Evolutionary conservation across 768 basidiomycete genomes (phyloP).

Genomic region (Calocybe indica): DNA sequence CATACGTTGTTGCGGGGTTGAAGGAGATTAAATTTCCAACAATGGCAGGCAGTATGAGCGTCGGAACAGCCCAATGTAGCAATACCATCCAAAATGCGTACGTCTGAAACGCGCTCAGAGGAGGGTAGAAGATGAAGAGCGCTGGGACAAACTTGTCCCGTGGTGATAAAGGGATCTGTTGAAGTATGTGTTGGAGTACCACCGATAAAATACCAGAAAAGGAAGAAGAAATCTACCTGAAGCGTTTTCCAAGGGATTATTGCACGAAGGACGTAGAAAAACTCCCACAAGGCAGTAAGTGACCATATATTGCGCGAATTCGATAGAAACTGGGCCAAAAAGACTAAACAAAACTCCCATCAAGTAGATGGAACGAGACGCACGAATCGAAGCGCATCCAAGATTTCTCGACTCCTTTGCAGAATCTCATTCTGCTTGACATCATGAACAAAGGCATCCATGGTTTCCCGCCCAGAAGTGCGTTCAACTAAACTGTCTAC

Average conservation of each 20-base stretch:
- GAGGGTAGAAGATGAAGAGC: constrained; percentile 42
- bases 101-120: constrained; percentile 36
- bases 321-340: constrained; percentile 47
- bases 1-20: constrained; percentile 28
- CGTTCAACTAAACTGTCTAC: constrained; percentile 32
- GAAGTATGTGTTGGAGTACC: not conserved
- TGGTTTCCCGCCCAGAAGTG: constrained; percentile 22
- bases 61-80: constrained; percentile 58
- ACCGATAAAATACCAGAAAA: not conserved
- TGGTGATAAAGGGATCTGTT: constrained; percentile 22
- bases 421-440: constrained; percentile 29
- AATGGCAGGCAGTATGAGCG: constrained; percentile 51
- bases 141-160: constrained; percentile 10
- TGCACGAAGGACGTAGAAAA: constrained; percentile 43
- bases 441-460: constrained; percentile 23
- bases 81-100: constrained; percentile 47
- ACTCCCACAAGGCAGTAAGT: constrained; percentile 46
- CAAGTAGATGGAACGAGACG: constrained; percentile 9
- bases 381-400: constrained; percentile 31
- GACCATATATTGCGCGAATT: constrained; percentile 58
- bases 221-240: not conserved
- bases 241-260: constrained; percentile 47
- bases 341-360: constrained; percentile 3
- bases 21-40: constrained; percentile 61
- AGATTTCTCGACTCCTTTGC: constrained; percentile 27